These are phyloP conservation scores for Pezicula neosporulosa DNA, from an alignment of 2,329 filamentous ascomycete genomes.

Conservation along the genomic window DNA sequence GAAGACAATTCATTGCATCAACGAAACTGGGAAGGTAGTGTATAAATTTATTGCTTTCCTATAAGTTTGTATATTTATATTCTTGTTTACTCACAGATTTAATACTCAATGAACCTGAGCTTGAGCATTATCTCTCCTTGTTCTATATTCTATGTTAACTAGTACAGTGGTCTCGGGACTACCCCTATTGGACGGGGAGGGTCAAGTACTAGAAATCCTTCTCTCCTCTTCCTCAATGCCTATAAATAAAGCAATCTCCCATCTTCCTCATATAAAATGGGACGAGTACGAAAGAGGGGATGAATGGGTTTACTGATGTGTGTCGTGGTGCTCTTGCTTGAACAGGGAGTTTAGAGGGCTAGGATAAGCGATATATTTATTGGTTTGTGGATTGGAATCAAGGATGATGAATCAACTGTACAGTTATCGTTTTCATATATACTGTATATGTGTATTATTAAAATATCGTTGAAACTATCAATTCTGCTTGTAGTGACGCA, in stretches of 20 bases:
- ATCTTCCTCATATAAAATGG: conserved; percentile 50
- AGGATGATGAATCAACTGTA: too few species aligned
- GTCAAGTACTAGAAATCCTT: conserved; percentile 39
- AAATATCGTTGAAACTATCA: too few species aligned
- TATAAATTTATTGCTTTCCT: conserved; percentile 53
- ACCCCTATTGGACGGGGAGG: conserved; percentile 54
- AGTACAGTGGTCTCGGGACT: conserved; percentile 44
- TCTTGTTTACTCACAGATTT: background rate
- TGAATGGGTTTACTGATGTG: too few species aligned
- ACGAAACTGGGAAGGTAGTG: conserved; percentile 46
- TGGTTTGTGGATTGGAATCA: too few species aligned
- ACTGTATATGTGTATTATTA: too few species aligned
- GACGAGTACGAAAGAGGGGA: conserved; percentile 35
- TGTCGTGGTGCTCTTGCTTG: too few species aligned
- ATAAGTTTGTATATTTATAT: conserved; percentile 42
- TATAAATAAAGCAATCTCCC: conserved; percentile 48
- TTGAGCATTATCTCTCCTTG: too few species aligned
- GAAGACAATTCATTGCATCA: conserved; percentile 49
- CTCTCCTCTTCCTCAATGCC: conserved; percentile 38
- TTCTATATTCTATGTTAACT: background rate
- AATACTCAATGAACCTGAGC: too few species aligned
- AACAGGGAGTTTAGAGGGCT: too few species aligned
- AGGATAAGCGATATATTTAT: too few species aligned
- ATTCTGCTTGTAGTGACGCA: too few species aligned
- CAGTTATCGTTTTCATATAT: too few species aligned